Base-by-base conservation (phyloP, 1,284 basidiomycete genomes). In the Apiotrichum domesticum region DNA sequence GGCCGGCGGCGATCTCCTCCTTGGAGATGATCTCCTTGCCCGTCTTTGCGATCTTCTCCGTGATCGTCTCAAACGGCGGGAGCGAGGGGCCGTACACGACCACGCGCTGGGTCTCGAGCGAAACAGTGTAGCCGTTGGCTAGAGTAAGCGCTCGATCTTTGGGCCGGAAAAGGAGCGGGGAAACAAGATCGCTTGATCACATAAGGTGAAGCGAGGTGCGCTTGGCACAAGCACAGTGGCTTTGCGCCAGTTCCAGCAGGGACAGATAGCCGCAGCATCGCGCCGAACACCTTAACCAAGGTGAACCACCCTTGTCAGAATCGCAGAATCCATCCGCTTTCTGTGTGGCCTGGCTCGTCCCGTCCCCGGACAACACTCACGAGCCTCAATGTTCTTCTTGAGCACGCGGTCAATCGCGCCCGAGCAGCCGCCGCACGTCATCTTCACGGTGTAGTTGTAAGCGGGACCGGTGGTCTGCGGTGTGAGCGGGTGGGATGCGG, bases 371-470 rank as follows among this genome's bases (percentile, higher is more conserved):
- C 21, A 13, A n/a, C n/a, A 71, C 75, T 65, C 57, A 77, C 75
- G 75, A 46, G 66, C 60, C 35, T 54, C 55, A 44, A 76, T 66
- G 56, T 73, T 73, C 68, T 76, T 76, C 56, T 66, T 72, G 44
- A 77, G 58, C 6, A 76, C 75, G 11, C 74, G 58, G 35, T 73
- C 69, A 21, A 77, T 68, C 4, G 75, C 75, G 32, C 75, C 74
- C n/a, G 73, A 74, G 57, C 75, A 77, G 13, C 73, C 73, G 15
- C 62, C 61, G 55, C 75, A 77, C 7, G 76, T 77, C 74, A 77
- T 77, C 63, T 70, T 74, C 61, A 77, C 72, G 35, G 68, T 62
- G 62, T 75, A 75, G 56, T 66, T 62, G 63, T 75, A 75, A 11
- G 74, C 74, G 3, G 75, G 73, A 41, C 60, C 60, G 39, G 50